Evolutionary conservation across 1,284 basidiomycete genomes (phyloP).

Genomic region (Phylloboletellus chloephorus): DNA sequence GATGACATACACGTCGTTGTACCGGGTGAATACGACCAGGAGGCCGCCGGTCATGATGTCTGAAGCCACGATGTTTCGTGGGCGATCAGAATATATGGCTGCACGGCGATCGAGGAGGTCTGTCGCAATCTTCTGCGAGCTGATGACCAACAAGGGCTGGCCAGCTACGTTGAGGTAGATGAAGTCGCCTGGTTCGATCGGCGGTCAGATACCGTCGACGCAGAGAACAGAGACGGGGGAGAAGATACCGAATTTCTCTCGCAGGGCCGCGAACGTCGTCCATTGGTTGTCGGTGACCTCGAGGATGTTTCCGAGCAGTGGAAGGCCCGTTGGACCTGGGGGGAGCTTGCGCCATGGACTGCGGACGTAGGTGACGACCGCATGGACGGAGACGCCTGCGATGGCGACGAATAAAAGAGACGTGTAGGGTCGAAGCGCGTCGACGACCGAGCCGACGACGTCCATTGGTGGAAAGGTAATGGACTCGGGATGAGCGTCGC

Average conservation of each 20-base stretch:
- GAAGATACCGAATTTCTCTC: constrained; percentile 2
- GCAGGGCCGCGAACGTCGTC: constrained; percentile 6
- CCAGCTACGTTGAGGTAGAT: constrained; percentile 12
- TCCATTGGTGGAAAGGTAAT: no score
- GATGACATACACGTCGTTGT: constrained; percentile 9
- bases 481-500: no score
- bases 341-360: constrained; percentile 9
- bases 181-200: constrained; percentile 1
- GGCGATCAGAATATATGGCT: constrained; percentile 8
- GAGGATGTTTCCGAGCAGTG: constrained; percentile 8
- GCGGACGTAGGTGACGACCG: constrained; percentile 6
- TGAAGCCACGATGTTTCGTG: constrained; percentile 8
- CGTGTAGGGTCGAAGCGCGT: not conserved
- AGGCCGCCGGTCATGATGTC: constrained; percentile 13
- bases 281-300: constrained; percentile 6
- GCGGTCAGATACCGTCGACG: not conserved
- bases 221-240: not conserved
- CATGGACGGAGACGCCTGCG: constrained; percentile 3
- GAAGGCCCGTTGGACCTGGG: constrained; percentile 7
- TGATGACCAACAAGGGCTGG: constrained; percentile 8
- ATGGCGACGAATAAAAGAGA: not conserved
- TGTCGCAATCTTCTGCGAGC: constrained; percentile 6
- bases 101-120: constrained; percentile 13
- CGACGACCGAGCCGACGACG: not conserved
- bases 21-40: constrained; percentile 1